Conservation (phyloP, 441 rosid species). For the Gossypium aridum region DNA sequence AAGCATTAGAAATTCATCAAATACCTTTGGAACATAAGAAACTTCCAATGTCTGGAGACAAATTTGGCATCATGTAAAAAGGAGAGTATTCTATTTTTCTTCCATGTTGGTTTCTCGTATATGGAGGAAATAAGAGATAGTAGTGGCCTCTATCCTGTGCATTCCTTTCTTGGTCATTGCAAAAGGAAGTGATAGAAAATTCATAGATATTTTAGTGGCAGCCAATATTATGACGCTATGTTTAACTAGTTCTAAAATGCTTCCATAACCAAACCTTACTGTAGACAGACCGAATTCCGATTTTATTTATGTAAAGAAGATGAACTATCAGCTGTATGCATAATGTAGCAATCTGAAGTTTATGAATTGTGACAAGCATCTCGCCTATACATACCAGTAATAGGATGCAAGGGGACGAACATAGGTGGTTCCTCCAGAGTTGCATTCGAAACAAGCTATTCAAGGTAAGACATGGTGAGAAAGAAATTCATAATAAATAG, state of each 20-base stretch:
- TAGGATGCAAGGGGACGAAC: conserved; percentile 45
- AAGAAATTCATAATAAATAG: background rate
- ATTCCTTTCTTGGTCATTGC: background rate
- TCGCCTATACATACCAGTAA: conserved; percentile 24
- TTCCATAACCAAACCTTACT: background rate
- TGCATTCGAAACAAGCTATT: conserved; percentile 50
- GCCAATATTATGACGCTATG: background rate
- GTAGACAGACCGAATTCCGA: background rate
- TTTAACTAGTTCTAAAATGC: background rate
- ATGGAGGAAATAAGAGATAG: background rate
- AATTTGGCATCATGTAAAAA: background rate
- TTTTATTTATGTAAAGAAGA: background rate
- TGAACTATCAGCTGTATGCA: background rate
- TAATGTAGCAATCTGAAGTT: background rate
- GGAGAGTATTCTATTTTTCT: background rate
- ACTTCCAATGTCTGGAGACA: background rate
- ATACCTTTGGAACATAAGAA: background rate
- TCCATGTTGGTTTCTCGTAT: background rate
- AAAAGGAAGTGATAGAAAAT: background rate
- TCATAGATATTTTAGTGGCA: background rate
- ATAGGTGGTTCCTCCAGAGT: conserved; percentile 43
- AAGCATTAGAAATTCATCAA: background rate
- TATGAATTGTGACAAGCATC: background rate
- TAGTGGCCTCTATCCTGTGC: background rate
- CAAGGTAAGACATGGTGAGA: background rate